Percentiles rank a stretch among this genome's conserved stretches.
These are phyloP conservation scores for Coniochaeta sp. DNA, from an alignment of 2,329 filamentous ascomycete species.

Conservation along the genomic window DNA sequence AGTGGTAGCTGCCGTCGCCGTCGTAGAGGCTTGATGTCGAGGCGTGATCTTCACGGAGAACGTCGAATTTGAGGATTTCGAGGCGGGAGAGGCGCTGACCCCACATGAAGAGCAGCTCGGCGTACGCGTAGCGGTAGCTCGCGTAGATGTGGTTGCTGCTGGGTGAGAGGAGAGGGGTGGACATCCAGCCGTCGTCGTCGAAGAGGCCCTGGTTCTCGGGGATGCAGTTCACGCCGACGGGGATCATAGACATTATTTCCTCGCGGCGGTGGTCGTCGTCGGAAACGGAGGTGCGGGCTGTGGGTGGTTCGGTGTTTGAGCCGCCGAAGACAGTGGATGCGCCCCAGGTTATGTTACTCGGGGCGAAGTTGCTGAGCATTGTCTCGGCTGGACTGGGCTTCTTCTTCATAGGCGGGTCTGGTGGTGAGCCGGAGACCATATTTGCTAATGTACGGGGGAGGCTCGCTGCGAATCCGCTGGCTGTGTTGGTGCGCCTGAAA, in stretches of 20 bases:
- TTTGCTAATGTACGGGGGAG: slow-evolving; percentile 39
- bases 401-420: slow-evolving; percentile 33
- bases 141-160: slow-evolving; percentile 41
- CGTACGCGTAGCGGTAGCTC: slow-evolving; percentile 59
- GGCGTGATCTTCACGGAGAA: slow-evolving; percentile 42
- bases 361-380: slow-evolving; percentile 47
- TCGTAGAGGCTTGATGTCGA: slow-evolving; percentile 12
- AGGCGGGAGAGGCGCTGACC: slow-evolving; percentile 53
- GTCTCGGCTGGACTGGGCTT: slow-evolving; percentile 56
- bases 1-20: slow-evolving; percentile 26
- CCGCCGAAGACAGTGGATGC: slow-evolving; percentile 34
- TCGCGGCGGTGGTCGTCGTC: slow-evolving; percentile 46
- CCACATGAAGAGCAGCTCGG: slow-evolving; percentile 65
- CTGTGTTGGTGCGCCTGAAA: slow-evolving; percentile 47
- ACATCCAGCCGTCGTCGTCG: slow-evolving; percentile 62
- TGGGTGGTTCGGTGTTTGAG: slow-evolving; percentile 22
- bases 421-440: slow-evolving; percentile 34
- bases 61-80: slow-evolving; percentile 64
- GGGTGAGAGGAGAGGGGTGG: slow-evolving; percentile 49
- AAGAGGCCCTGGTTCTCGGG: slow-evolving; percentile 59
- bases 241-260: slow-evolving; percentile 38
- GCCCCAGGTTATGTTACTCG: slow-evolving; percentile 46
- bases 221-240: slow-evolving; percentile 43
- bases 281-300: slow-evolving; percentile 43
- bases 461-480: slow-evolving; percentile 47